phyloP scores from a whole-genome alignment of 352 stramenopile species.

The Phytophthora cactorum region DNA sequence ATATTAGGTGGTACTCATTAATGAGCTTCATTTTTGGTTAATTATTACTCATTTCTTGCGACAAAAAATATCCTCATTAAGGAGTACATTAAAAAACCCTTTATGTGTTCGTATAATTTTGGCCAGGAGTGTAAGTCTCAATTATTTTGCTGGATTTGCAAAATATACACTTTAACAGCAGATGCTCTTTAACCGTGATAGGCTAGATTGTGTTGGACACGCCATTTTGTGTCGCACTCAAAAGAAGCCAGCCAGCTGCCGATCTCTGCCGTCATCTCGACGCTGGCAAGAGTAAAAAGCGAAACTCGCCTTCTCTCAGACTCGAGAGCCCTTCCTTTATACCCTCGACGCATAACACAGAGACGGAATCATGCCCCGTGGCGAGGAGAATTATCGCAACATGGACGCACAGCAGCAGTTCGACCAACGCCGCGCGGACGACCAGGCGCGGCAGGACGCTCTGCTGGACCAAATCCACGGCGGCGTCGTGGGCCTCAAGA shows the following conservation, averaged over 20 bases:
- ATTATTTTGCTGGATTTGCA: neutral
- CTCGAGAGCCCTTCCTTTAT: conserved; percentile 15
- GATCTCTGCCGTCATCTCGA: conserved; percentile 39
- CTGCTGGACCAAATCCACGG: conserved; percentile 81
- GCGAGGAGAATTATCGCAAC: conserved; percentile 61
- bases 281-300: conserved; percentile 5
- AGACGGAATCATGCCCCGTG: conserved; percentile 29
- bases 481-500: conserved; percentile 81
- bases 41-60: too few relatives aligned
- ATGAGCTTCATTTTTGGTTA: too few relatives aligned
- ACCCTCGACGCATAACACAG: neutral
- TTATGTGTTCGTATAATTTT: too few relatives aligned
- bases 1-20: too few relatives aligned
- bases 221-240: conserved; percentile 17
- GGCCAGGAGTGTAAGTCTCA: too few relatives aligned
- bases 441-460: conserved; percentile 70
- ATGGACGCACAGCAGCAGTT: conserved; percentile 76
- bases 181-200: conserved; percentile 9
- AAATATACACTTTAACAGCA: conserved; percentile 2
- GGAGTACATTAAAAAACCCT: too few relatives aligned
- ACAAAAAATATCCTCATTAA: too few relatives aligned
- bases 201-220: conserved; percentile 21
- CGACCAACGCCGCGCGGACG: conserved; percentile 57
- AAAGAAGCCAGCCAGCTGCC: conserved; percentile 42
- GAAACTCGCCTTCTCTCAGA: conserved; percentile 28